Percentiles rank a stretch among this genome's conserved stretches.
Conservation (phyloP, 2,329 filamentous ascomycete species). For the Hortaea sp. region DNA sequence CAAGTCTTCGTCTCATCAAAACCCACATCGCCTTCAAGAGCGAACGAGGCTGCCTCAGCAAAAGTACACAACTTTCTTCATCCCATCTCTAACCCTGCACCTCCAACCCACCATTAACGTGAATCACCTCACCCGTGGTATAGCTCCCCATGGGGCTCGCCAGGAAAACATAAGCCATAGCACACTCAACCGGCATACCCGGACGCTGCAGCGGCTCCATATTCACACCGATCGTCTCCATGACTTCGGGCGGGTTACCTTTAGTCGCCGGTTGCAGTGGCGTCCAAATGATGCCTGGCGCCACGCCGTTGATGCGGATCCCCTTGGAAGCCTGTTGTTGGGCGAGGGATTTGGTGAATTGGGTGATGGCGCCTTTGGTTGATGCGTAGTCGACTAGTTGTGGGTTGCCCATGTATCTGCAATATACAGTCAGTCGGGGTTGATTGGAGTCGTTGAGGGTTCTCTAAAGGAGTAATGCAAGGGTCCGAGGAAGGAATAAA, state of each 20-base stretch:
- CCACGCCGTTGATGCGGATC: constrained; percentile 67
- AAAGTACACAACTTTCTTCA: not conserved
- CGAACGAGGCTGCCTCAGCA: too few species aligned
- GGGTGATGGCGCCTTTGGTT: constrained; percentile 66
- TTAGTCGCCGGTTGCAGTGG: constrained; percentile 66
- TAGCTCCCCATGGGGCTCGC: constrained; percentile 51
- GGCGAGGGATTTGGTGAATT: constrained; percentile 66
- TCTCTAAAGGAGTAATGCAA: not conserved
- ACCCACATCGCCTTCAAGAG: too few species aligned
- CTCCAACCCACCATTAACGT: constrained; percentile 50
- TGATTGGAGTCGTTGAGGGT: not conserved
- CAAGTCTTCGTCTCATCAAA: too few species aligned
- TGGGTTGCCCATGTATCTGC: constrained; percentile 58
- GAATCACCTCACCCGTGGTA: constrained; percentile 62
- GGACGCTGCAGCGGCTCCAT: constrained; percentile 18
- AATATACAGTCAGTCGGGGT: constrained; percentile 18
- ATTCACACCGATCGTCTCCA: constrained; percentile 59
- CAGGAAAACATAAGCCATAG: constrained; percentile 71
- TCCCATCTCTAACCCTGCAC: constrained; percentile 31
- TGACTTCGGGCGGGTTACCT: constrained; percentile 48
- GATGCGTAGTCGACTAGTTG: constrained; percentile 75
- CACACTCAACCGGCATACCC: constrained; percentile 59
- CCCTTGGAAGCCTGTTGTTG: constrained; percentile 64
- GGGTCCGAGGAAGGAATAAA: not conserved
- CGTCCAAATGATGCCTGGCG: constrained; percentile 68